Evolutionary conservation across 2,329 filamentous ascomycete genomes (phyloP), one percentile per base, ranked within the genome.

Genomic region (Sporothrix curviconia): DNA sequence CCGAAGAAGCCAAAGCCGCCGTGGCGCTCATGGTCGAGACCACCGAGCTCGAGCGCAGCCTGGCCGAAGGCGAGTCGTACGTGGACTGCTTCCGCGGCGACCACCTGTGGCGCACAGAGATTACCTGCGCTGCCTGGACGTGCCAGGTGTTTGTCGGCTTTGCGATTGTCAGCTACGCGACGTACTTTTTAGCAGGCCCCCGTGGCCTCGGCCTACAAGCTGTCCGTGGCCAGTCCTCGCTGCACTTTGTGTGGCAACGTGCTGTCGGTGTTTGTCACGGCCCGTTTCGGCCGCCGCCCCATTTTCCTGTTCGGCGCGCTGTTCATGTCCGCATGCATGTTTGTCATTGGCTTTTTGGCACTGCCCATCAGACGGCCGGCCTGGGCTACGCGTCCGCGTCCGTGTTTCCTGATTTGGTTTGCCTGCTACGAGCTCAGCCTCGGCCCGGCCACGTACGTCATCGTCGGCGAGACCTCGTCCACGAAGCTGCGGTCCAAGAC

Each of bases 1-100:
- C 49, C 17, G 86, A 83, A 0, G 80, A 87, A 58, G 91, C 92
- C 65, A 82, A 94, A 65, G 40, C 49, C 34, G 36, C 49, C 5
- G 24, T 52, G 15, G 34, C 49, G 6, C 22, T 52, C 12, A 52
- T 56, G 25, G 56, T 75, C 34, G 72, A 77, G 53, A 76, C 74
- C 9, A 66, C 79, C 2, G 76, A 80, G 64, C 83, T 85, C 64
- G 70, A 78, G 28, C 77, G 83, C 63, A 85, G 82, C 0, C 79
- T 83, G 59, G 72, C 77, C 57, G 34, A n/a, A 28, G 76, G 76
- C 2, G 70, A 69, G 12, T 67, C 62, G 1, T 78, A 78, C 59
- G 61, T 64, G 56, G 77, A 80, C 61, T 76, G 72, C 59, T 80
- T 81, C 71, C 67, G 67, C 11, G 77, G 77, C 25, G 71, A 71